Evolutionary conservation across 768 basidiomycete genomes (phyloP).

Genomic region (Suillus paluster): DNA sequence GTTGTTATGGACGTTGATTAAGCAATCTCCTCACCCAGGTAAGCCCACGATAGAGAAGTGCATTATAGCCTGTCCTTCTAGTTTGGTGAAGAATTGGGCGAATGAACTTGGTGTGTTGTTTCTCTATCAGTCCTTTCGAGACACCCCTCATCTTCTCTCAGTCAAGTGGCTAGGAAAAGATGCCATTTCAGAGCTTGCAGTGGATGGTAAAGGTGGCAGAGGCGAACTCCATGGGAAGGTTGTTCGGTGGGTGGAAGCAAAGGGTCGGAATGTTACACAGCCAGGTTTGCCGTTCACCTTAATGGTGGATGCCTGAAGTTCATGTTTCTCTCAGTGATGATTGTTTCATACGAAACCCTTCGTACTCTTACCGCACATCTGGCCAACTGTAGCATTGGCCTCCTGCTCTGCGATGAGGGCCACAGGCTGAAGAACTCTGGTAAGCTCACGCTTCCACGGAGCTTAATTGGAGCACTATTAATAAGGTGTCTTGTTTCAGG

Average conservation of each 20-base stretch:
- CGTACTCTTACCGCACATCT: conserved; percentile 80
- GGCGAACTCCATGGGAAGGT: conserved; percentile 79
- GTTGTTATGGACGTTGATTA: conserved; percentile 92
- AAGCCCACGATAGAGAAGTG: conserved; percentile 94
- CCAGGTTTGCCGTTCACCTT: conserved; percentile 61
- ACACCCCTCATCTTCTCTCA: conserved; percentile 4
- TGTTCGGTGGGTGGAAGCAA: conserved; percentile 86
- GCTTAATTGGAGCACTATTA: conserved; percentile 4
- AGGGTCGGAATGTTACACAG: conserved; percentile 87
- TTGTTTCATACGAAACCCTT: conserved; percentile 97
- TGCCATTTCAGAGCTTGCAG: conserved; percentile 78
- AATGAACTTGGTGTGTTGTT: conserved; percentile 80
- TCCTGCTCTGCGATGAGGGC: conserved; percentile 96
- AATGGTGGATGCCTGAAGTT: neutral
- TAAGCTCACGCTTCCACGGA: conserved; percentile 33
- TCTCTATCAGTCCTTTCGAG: conserved; percentile 3
- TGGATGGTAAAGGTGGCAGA: conserved; percentile 93
- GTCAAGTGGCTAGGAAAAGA: conserved; percentile 96
- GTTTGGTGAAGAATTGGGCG: conserved; percentile 97
- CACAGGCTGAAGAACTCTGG: conserved; percentile 97
- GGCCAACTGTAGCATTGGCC: conserved; percentile 79
- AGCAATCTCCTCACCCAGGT: conserved; percentile 89
- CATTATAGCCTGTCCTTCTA: conserved; percentile 96
- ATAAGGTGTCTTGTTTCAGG: conserved; percentile 48
- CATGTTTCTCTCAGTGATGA: conserved; percentile 74